Percentiles rank a stretch among this genome's conserved stretches.
Conservation (phyloP, 441 rosid genomes). For the Melastoma candidum region DNA sequence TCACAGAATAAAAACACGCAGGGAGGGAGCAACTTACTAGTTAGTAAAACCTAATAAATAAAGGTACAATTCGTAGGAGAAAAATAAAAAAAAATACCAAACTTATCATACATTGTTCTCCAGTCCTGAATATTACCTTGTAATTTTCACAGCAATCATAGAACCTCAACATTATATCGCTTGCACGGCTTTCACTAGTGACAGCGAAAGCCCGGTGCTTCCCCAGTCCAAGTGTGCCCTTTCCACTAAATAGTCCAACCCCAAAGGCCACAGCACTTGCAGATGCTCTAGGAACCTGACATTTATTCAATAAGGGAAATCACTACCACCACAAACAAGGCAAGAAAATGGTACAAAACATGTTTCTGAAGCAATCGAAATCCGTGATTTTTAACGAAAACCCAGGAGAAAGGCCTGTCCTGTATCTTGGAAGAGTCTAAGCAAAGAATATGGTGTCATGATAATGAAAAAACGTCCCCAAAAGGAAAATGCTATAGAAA, state of each 20-base stretch:
- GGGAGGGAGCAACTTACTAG: too few relatives aligned
- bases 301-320: neutral
- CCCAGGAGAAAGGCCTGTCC: too few relatives aligned
- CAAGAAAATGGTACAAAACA: too few relatives aligned
- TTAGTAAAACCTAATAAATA: too few relatives aligned
- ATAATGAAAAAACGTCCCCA: neutral
- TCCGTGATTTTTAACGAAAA: too few relatives aligned
- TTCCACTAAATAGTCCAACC: conserved; percentile 73
- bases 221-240: conserved; percentile 79
- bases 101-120: neutral
- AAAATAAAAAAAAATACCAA: neutral
- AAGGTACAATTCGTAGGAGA: neutral
- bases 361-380: too few relatives aligned
- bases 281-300: conserved; percentile 84
- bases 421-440: too few relatives aligned
- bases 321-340: neutral
- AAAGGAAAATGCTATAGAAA: neutral
- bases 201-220: conserved; percentile 74
- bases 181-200: conserved; percentile 86
- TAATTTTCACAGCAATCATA: conserved; percentile 74
- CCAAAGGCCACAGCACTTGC: conserved; percentile 99
- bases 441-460: too few relatives aligned
- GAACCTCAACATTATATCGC: conserved; percentile 73
- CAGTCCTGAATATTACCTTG: conserved; percentile 38
- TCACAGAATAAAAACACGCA: too few relatives aligned